Evolutionary conservation across 345 rosid species (phyloP).

Genomic region (Acer saccharum): DNA sequence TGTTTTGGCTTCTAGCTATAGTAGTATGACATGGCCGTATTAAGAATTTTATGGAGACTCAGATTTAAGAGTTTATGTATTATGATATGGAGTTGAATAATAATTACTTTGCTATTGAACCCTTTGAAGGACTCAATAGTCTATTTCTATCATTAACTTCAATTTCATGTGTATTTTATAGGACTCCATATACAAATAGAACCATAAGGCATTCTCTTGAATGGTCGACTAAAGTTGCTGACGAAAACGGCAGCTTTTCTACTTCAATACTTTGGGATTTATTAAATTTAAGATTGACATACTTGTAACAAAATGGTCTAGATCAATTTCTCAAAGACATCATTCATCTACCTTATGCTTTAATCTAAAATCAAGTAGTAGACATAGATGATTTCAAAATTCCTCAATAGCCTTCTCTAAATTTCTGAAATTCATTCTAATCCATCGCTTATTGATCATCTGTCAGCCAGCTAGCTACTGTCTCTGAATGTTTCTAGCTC

Average conservation of each 20-base stretch:
- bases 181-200: not conserved
- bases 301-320: not conserved
- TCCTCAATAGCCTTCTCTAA: not conserved
- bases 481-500: not conserved
- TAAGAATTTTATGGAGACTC: not conserved
- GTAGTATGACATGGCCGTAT: not conserved
- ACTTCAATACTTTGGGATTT: not conserved
- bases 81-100: not conserved
- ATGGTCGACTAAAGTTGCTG: not conserved
- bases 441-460: no score
- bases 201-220: not conserved
- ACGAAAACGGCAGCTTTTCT: not conserved
- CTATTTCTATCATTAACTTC: not conserved
- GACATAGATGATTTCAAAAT: not conserved
- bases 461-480: not conserved
- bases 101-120: not conserved
- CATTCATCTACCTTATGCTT: not conserved
- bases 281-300: not conserved
- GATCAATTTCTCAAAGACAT: not conserved
- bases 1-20: not conserved
- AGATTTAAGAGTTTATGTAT: not conserved
- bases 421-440: not conserved
- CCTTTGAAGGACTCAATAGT: not conserved
- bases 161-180: not conserved
- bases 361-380: not conserved